These are phyloP conservation scores for Chalciporus chontae DNA, from an alignment of 768 basidiomycete genomes.

Conservation along the genomic window DNA sequence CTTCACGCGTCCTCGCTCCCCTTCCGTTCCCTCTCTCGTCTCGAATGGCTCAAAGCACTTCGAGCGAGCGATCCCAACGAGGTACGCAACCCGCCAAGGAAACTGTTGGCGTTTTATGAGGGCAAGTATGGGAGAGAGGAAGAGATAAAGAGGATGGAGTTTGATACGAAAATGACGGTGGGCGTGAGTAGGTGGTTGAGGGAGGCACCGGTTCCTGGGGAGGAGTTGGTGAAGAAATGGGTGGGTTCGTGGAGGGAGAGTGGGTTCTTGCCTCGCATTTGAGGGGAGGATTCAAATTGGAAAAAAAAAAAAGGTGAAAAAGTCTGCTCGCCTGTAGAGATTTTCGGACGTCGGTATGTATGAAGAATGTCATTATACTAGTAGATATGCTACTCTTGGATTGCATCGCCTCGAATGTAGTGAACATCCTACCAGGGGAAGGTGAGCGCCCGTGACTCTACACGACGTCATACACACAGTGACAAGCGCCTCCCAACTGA, in stretches of 20 bases:
- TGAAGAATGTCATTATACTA: too few relatives aligned
- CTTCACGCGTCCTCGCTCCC: conserved; percentile 36
- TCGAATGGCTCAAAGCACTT: conserved; percentile 23
- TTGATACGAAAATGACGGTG: conserved; percentile 10
- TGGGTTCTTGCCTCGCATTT: conserved; percentile 30
- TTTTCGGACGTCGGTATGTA: too few relatives aligned
- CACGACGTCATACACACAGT: too few relatives aligned
- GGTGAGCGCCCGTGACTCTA: too few relatives aligned
- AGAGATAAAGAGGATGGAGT: conserved; percentile 4
- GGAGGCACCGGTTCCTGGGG: conserved; percentile 10
- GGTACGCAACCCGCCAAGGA: conserved; percentile 22
- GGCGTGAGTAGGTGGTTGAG: conserved; percentile 16
- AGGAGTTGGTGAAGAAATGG: conserved; percentile 40
- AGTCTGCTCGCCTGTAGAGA: too few relatives aligned
- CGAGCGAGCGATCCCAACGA: conserved; percentile 21
- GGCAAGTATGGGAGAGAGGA: conserved; percentile 20
- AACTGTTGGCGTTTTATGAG: conserved; percentile 24
- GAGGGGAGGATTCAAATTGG: too few relatives aligned
- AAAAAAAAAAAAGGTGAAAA: too few relatives aligned
- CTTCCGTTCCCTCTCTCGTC: conserved; percentile 17
- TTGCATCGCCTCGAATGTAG: too few relatives aligned
- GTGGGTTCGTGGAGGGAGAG: conserved; percentile 38
- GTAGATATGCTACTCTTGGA: too few relatives aligned
- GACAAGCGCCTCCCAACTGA: too few relatives aligned
- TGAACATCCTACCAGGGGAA: too few relatives aligned